Evolutionary conservation across 345 rosid species (phyloP).

Genomic region (Aegle marmelos): DNA sequence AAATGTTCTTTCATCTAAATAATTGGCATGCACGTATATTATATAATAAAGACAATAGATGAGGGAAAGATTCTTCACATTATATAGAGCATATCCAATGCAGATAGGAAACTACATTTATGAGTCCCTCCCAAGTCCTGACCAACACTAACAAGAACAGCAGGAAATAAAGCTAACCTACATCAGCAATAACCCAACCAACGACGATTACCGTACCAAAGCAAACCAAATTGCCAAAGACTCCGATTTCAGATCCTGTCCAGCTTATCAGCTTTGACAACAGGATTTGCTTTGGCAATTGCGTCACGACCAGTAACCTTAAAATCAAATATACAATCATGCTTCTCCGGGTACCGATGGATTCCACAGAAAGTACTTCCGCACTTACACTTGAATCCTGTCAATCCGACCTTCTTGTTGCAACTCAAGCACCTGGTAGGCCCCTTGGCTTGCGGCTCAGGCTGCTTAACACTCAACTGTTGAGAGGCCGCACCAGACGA

Average conservation of each 20-base stretch:
- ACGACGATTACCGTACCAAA: not conserved
- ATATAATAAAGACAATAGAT: not conserved
- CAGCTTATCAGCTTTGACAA: conserved; percentile 71
- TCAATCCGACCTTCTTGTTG: conserved; percentile 74
- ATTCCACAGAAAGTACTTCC: conserved; percentile 69
- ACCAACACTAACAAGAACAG: not conserved
- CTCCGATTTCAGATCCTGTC: conserved; percentile 54
- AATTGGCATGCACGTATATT: not conserved
- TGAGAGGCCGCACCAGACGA: conserved; percentile 1
- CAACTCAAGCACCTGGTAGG: conserved; percentile 60
- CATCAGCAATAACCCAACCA: not conserved
- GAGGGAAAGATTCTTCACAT: not conserved
- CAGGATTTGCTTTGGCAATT: conserved; percentile 75
- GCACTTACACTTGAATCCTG: conserved; percentile 82
- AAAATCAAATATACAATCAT: conserved; percentile 72
- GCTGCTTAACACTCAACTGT: not conserved
- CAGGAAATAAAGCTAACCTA: conserved; percentile 7
- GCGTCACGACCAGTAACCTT: conserved; percentile 61
- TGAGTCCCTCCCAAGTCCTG: conserved; percentile 15
- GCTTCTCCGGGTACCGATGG: conserved; percentile 85
- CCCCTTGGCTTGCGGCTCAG: conserved; percentile 21
- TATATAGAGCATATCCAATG: not conserved
- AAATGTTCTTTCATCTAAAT: not conserved
- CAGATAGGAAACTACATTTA: conserved; percentile 10
- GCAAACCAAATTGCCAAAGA: conserved; percentile 3